Base-by-base conservation (phyloP, 2,329 filamentous ascomycete species). In the Pseudofabraea citricarpa region DNA sequence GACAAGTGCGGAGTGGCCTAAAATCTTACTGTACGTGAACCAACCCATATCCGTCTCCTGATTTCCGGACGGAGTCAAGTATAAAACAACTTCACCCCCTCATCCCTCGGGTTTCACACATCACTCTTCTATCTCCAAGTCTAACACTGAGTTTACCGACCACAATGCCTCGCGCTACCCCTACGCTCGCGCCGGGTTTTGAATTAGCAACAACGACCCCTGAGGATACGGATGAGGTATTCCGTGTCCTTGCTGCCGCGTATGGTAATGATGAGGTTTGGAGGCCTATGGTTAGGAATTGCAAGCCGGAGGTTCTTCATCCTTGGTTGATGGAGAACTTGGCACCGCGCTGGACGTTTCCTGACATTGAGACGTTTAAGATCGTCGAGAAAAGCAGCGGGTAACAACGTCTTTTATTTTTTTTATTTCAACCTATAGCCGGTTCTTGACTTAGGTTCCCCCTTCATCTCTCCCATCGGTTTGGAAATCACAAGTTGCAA, bases 311-410 rank as follows among this genome's bases (percentile, higher is more conserved):
- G 13, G 47, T 50, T n/a, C 33, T 53, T 1, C 42, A 51, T 33
- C 37, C 46, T 10, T 57, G 52, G 52, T 24, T 51, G 7, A 44
- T 51, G 40, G 31, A 36, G 8, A 22, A 39, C 5, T 23, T 57
- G 2, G 37, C 31, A 2, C 40, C 41, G 7, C 39, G 55, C n/a
- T 55, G 48, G 49, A 33, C 19, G 7, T 47, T 54, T 46, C 48
- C 54, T 20, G 52, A 57, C 41, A 49, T 53, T 7, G 40, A 33
- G 9, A 49, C 36, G 20, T 57, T 46, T 18, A 50, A 49, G 19
- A 42, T 53, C 5, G 45, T 24, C 1, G 52, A 57, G 22, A 33
- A 44, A 24, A 40, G 38, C 15, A 40, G 47, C 4, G 45, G 50
- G 52, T 55, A 36, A 16, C 46, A 5, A 10, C 15, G 15, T 19